A percentile compares a stretch with the other conserved stretches of the same genome.
These are phyloP conservation scores for Tolypocladium inflatum DNA, from an alignment of 2,329 filamentous ascomycete genomes.

Conservation along the genomic window DNA sequence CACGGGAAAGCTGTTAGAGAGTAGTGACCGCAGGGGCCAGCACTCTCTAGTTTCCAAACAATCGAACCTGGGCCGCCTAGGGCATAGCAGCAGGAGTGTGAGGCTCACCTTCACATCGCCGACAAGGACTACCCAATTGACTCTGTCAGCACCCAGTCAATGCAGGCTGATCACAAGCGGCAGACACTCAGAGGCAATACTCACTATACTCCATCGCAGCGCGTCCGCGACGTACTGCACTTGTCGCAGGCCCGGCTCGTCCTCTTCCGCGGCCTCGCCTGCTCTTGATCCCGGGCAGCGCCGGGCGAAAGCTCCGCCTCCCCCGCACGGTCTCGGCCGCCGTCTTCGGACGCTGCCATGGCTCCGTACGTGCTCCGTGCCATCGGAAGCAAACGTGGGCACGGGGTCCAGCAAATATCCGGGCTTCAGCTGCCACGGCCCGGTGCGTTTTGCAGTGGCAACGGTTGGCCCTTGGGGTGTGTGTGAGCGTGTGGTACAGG, in stretches of 20 bases:
- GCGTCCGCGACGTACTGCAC: slow-evolving; percentile 27
- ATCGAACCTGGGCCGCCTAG: too few species aligned
- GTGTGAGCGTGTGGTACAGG: not conserved
- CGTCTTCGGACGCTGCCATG: not conserved
- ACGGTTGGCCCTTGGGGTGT: not conserved
- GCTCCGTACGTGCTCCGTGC: not conserved
- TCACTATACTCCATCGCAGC: slow-evolving; percentile 35
- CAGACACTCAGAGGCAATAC: slow-evolving; percentile 4
- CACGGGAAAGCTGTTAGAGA: not conserved
- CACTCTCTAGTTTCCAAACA: too few species aligned
- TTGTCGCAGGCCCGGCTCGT: slow-evolving; percentile 21
- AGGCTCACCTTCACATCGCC: slow-evolving; percentile 25
- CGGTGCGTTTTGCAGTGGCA: not conserved
- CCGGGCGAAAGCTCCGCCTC: not conserved
- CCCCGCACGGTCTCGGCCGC: not conserved
- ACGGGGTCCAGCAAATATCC: not conserved
- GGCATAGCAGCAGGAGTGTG: not conserved
- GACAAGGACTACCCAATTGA: slow-evolving; percentile 13
- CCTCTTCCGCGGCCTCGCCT: slow-evolving; percentile 17
- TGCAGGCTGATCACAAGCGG: not conserved
- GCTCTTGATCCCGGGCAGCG: slow-evolving; percentile 3
- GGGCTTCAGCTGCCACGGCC: not conserved
- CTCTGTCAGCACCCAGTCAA: not conserved
- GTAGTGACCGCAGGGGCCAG: not conserved
- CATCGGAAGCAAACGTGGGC: not conserved